Base-by-base conservation (phyloP, 2,329 filamentous ascomycete species). In the Colletotrichum chlorophyti region DNA sequence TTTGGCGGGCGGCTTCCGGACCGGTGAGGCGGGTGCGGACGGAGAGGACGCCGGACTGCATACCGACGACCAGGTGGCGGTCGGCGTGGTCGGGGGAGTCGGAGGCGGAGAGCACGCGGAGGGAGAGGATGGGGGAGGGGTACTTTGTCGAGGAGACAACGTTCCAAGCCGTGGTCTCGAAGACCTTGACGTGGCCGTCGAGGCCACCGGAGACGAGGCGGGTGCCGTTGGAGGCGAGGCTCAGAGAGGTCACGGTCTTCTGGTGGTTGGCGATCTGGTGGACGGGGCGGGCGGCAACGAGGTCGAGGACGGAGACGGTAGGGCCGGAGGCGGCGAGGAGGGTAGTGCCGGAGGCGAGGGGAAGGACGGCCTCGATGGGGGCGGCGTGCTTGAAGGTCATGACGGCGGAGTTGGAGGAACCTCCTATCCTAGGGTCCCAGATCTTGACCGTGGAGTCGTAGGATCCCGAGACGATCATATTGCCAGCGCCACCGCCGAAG, bases 311-410 rank as follows among this genome's bases (percentile, higher is more conserved):
- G 6, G 91, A 93, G 68, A 99, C 91, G 62, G 91, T 86, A 69
- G 91, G 96, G 57, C 91, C 93, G 15, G 93, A 87, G 3, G 94
- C 86, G 11, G 93, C 93, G 29, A 97, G 83, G 21, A 99, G 80
- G 4, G 91, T 93, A 5, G 93, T 97, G 43, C 92, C 93, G 2
- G 91, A 91, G 8, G 91, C 88, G 76, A 97, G 87, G 6, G 94
- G 88, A 5, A 98, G 80, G n/a, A 99, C 90, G 48, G 87, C 83
- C 74, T 99, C 95, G 19, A 99, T 84, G 2, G 94, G 89, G 14
- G 91, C 90, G n/a, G 87, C 84, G 77, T 97, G 93, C 79, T 96
- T 95, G 79, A 99, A 98, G 0, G 90, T 91, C 89, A 99, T 95
- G 63, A 93, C 92, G 6, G 88, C 80, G 26, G 74, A 81, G 68